Evolutionary conservation across 2,329 filamentous ascomycete genomes (phyloP).

Genomic region (Cadophora malorum): DNA sequence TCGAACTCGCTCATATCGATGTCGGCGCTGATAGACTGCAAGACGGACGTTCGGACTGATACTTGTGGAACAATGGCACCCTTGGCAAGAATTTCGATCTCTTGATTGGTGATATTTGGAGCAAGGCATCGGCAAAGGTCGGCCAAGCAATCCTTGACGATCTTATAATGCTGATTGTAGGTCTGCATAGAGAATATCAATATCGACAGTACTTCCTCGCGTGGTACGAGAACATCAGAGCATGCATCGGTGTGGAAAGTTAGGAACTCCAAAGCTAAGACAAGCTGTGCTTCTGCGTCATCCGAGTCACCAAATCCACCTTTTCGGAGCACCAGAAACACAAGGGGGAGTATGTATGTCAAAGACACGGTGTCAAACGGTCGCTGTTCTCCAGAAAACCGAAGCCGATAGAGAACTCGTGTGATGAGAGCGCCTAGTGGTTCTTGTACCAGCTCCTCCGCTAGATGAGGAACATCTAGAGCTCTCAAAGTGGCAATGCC

Average conservation of each 20-base stretch:
- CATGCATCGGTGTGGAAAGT: conserved; percentile 87
- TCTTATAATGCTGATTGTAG: conserved; percentile 93
- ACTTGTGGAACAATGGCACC: conserved; percentile 81
- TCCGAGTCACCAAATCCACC: conserved; percentile 81
- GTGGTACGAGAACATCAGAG: conserved; percentile 76
- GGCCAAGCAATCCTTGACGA: conserved; percentile 89
- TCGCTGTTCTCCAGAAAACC: conserved; percentile 91
- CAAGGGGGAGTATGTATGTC: conserved; percentile 83
- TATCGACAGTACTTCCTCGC: conserved; percentile 72
- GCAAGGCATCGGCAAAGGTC: conserved; percentile 87
- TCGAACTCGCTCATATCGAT: conserved; percentile 88
- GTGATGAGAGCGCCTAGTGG: conserved; percentile 85
- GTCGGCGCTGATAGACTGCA: conserved; percentile 90
- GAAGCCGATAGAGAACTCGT: conserved; percentile 85
- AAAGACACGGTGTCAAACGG: conserved; percentile 89
- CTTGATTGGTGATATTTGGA: conserved; percentile 74
- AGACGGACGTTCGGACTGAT: conserved; percentile 80
- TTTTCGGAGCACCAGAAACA: conserved; percentile 78
- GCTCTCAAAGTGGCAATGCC: conserved; percentile 86
- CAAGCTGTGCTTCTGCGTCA: conserved; percentile 86
- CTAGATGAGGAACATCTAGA: conserved; percentile 74
- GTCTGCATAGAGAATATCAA: conserved; percentile 84
- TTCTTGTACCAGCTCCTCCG: conserved; percentile 76
- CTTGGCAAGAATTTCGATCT: conserved; percentile 77
- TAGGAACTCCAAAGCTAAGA: conserved; percentile 86